These are phyloP conservation scores for Cyberlindnera galapagoensis DNA, from an alignment of 805 yeast species.

Conservation along the genomic window DNA sequence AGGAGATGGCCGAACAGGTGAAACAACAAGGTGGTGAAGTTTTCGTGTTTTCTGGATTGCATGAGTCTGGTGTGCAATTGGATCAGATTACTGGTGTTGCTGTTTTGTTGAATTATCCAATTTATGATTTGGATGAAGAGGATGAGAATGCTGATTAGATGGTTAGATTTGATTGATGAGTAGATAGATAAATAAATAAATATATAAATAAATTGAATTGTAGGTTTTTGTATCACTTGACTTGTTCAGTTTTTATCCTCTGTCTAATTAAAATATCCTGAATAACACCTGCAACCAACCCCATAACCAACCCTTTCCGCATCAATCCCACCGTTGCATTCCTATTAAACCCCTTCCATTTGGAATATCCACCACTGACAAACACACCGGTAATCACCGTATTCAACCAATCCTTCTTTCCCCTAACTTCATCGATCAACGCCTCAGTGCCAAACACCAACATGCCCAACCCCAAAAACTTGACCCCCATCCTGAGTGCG, in stretches of 20 bases:
- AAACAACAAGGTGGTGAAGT: conserved; percentile 71
- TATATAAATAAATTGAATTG: conserved; percentile 1
- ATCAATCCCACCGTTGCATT: conserved; percentile 37
- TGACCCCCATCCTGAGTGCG: conserved; percentile 39
- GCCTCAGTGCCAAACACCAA: conserved; percentile 59
- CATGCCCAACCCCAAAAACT: conserved; percentile 38
- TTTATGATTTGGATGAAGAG: conserved; percentile 69
- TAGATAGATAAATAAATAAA: conserved; percentile 10
- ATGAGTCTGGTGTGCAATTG: conserved; percentile 84
- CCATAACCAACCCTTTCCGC: conserved; percentile 50
- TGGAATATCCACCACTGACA: conserved; percentile 48
- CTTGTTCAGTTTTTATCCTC: conserved; percentile 36
- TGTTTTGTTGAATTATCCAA: conserved; percentile 74
- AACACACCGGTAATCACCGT: conserved; percentile 53
- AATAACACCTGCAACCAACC: conserved; percentile 52
- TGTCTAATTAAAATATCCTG: conserved; percentile 56
- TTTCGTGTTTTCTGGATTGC: conserved; percentile 73
- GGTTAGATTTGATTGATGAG: too few relatives aligned
- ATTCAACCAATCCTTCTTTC: conserved; percentile 51
- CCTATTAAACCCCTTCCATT: conserved; percentile 31
- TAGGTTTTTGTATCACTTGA: background rate
- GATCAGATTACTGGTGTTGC: conserved; percentile 91
- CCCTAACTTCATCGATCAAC: conserved; percentile 44
- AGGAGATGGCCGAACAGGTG: conserved; percentile 61
- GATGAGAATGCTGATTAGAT: conserved; percentile 37